Evolutionary conservation across 805 yeast species (phyloP).

Genomic region (Cyberlindnera mycetangii): DNA sequence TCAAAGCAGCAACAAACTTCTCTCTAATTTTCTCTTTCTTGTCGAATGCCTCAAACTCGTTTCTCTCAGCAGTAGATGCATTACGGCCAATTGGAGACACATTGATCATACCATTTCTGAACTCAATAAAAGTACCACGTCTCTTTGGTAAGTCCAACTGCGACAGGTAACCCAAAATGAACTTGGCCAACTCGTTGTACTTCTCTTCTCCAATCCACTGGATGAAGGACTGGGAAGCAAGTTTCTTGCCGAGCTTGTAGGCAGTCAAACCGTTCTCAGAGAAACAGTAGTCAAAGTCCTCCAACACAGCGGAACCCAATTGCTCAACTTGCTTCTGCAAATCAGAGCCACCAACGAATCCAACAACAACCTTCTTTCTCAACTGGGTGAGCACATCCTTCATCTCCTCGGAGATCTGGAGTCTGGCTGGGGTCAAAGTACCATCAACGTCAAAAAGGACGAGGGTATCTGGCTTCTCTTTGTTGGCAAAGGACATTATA

Average conservation of each 20-base stretch:
- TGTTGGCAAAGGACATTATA: constrained; percentile 60
- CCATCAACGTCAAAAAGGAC: constrained; percentile 98
- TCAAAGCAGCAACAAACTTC: constrained; percentile 80
- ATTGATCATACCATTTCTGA: constrained; percentile 99
- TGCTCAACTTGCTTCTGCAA: constrained; percentile 94
- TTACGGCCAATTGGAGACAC: constrained; percentile 98
- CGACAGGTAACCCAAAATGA: constrained; percentile 79
- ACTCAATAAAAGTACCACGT: constrained; percentile 98
- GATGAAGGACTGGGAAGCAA: constrained; percentile 92
- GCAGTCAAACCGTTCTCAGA: constrained; percentile 98
- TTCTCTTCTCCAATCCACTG: constrained; percentile 93
- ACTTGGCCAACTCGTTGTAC: constrained; percentile 85
- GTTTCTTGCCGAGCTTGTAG: constrained; percentile 81
- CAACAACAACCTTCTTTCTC: constrained; percentile 90
- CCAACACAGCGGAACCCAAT: constrained; percentile 74
- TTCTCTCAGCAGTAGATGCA: constrained; percentile 91
- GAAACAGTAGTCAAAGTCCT: constrained; percentile 92
- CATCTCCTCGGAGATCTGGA: constrained; percentile 74
- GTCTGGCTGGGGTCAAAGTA: constrained; percentile 96
- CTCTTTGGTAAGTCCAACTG: constrained; percentile 90
- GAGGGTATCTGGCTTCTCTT: constrained; percentile 80
- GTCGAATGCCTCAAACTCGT: constrained; percentile 86
- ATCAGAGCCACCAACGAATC: constrained; percentile 98
- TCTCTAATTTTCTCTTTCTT: constrained; percentile 77
- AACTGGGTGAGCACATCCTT: constrained; percentile 63